A percentile compares a stretch with the other conserved stretches of the same genome.
Evolutionary conservation across 345 rosid genomes (phyloP).

Genomic region (Brassica juncea): DNA sequence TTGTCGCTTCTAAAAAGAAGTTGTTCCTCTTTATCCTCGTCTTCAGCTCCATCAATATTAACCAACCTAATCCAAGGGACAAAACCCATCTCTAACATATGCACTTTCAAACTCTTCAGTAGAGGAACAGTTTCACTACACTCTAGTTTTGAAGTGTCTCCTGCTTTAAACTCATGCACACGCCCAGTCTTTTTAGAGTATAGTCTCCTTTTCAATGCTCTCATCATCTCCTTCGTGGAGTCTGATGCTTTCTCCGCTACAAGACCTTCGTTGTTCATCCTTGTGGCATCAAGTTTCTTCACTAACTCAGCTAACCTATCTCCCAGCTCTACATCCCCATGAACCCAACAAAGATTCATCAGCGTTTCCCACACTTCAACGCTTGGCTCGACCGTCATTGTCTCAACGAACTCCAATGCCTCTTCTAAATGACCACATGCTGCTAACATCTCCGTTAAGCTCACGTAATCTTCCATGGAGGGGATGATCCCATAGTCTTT

Average conservation of each 20-base stretch:
- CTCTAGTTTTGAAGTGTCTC: conserved; percentile 71
- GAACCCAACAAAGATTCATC: conserved; percentile 71
- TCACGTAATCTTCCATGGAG: conserved; percentile 61
- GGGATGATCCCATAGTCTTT: conserved; percentile 60
- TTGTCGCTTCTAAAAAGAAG: conserved; percentile 73
- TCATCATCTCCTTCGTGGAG: background rate
- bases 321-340: conserved; percentile 70
- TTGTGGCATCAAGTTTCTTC: conserved; percentile 52
- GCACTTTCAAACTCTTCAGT: conserved; percentile 57
- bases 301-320: conserved; percentile 63
- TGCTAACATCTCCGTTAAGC: conserved; percentile 68
- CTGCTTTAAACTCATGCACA: conserved; percentile 56
- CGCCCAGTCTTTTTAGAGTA: conserved; percentile 27
- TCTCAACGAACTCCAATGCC: conserved; percentile 66
- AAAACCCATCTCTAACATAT: conserved; percentile 79
- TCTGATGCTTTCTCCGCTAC: conserved; percentile 39
- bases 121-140: conserved; percentile 48
- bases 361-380: conserved; percentile 65
- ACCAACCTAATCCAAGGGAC: conserved; percentile 55
- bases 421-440: conserved; percentile 67
- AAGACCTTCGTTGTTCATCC: conserved; percentile 56
- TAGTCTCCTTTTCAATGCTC: background rate
- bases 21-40: conserved; percentile 73
- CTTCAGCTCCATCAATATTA: conserved; percentile 48
- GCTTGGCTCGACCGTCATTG: conserved; percentile 56